phyloP scores from a whole-genome alignment of 495 filamentous ascomycete species.

The Trichoderma erinaceum region DNA sequence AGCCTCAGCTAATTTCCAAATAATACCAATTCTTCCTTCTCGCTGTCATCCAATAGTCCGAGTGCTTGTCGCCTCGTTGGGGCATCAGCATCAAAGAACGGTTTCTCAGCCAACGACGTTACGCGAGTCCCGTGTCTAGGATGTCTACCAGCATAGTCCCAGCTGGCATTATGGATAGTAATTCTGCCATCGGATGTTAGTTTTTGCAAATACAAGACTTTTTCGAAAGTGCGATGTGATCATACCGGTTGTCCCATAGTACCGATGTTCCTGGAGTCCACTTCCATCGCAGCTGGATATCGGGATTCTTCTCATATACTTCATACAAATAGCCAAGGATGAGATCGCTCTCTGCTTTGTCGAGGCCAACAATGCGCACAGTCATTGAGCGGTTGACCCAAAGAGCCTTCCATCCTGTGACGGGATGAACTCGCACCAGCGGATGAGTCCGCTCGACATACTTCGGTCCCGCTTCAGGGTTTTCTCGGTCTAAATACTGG shows the following conservation, averaged over 20 bases:
- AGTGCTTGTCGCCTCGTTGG: conserved; percentile 54
- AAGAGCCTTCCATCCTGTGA: conserved; percentile 63
- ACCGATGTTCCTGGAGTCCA: conserved; percentile 58
- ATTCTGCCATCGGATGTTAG: conserved; percentile 36
- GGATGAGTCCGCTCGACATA: conserved; percentile 61
- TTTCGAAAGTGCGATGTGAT: background rate
- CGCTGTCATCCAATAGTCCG: conserved; percentile 39
- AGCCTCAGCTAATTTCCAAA: too few relatives aligned
- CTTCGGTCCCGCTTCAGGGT: conserved; percentile 55
- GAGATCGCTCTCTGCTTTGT: conserved; percentile 60
- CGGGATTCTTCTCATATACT: conserved; percentile 58
- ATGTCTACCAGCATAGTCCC: conserved; percentile 59
- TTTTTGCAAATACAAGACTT: conserved; percentile 24
- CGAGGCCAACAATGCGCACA: conserved; percentile 55
- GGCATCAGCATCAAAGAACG: conserved; percentile 52
- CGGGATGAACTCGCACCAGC: conserved; percentile 64
- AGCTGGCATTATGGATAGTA: conserved; percentile 61
- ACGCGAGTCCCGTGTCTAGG: conserved; percentile 58
- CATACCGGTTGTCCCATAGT: conserved; percentile 56
- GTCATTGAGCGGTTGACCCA: conserved; percentile 67
- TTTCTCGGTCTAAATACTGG: conserved; percentile 57
- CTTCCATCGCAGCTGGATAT: conserved; percentile 62
- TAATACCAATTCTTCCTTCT: conserved; percentile 24
- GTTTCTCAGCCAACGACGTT: conserved; percentile 61
- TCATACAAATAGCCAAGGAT: conserved; percentile 61